Percentiles rank a stretch among this genome's conserved stretches.
phyloP scores from a whole-genome alignment of 305 asterid genomes.

The Fraxinus floribunda region DNA sequence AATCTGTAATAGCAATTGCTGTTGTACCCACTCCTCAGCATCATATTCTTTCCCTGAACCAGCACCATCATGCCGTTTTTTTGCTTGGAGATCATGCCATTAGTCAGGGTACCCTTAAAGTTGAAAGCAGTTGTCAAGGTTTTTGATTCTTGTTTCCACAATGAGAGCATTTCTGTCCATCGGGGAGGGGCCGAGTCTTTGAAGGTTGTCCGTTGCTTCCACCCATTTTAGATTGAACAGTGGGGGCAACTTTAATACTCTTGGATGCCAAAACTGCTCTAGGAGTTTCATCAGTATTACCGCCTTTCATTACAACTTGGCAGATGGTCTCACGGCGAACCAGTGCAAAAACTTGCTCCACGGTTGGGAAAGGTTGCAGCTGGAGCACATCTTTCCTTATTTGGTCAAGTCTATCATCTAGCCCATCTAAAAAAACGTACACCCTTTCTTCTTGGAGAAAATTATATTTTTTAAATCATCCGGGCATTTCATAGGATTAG shows the following conservation, averaged over 20 bases:
- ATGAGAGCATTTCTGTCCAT: neutral
- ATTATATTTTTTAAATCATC: neutral
- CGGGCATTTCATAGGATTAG: neutral
- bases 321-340: neutral
- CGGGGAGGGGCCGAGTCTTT: neutral
- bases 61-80: neutral
- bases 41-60: neutral
- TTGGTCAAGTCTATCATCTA: neutral
- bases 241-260: neutral
- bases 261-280: neutral
- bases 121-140: neutral
- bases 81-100: neutral
- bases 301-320: neutral
- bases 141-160: neutral
- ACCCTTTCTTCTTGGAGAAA: neutral
- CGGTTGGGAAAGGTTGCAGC: neutral
- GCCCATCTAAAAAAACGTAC: neutral
- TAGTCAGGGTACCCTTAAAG: neutral
- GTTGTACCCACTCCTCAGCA: neutral
- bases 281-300: neutral
- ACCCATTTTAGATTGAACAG: neutral
- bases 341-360: neutral
- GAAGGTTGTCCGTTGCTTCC: neutral
- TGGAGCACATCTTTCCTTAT: neutral
- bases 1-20: neutral